These are phyloP conservation scores for Dothistroma septosporum DNA, from an alignment of 2,329 filamentous ascomycete species.

Conservation along the genomic window DNA sequence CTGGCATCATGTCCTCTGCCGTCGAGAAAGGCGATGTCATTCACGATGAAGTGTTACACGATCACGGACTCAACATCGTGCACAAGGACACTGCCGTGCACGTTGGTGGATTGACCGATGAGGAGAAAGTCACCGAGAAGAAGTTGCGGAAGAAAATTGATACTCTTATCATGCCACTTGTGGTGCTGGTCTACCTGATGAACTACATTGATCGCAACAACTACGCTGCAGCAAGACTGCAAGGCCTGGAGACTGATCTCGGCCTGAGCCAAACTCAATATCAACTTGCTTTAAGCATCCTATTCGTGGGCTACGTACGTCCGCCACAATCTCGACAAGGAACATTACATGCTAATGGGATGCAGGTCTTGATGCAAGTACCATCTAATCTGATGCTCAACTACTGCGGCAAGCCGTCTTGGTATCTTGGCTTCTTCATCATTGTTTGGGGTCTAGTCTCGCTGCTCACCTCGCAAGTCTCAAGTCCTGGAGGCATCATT, in stretches of 20 bases:
- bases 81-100: conserved; percentile 25
- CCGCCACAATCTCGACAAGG: not conserved
- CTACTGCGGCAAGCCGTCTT: conserved; percentile 57
- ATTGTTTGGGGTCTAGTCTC: conserved; percentile 68
- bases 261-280: conserved; percentile 56
- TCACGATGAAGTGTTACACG: conserved; percentile 27
- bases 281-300: conserved; percentile 55
- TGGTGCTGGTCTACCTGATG: conserved; percentile 58
- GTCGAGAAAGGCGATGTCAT: conserved; percentile 20
- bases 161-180: conserved; percentile 61
- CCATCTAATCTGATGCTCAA: conserved; percentile 75
- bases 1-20: conserved; percentile 5
- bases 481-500: conserved; percentile 27
- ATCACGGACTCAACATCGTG: conserved; percentile 24
- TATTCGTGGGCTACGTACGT: conserved; percentile 57
- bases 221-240: conserved; percentile 62
- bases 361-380: conserved; percentile 38
- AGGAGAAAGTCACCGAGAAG: conserved; percentile 45
- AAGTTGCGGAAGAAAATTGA: conserved; percentile 68
- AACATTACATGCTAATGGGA: not conserved
- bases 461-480: conserved; percentile 39
- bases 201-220: conserved; percentile 47
- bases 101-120: conserved; percentile 27
- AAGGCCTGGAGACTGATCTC: conserved; percentile 61
- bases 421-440: conserved; percentile 68